These are phyloP conservation scores for Blastomyces parvus DNA, from an alignment of 2,329 filamentous ascomycete genomes.

Conservation along the genomic window DNA sequence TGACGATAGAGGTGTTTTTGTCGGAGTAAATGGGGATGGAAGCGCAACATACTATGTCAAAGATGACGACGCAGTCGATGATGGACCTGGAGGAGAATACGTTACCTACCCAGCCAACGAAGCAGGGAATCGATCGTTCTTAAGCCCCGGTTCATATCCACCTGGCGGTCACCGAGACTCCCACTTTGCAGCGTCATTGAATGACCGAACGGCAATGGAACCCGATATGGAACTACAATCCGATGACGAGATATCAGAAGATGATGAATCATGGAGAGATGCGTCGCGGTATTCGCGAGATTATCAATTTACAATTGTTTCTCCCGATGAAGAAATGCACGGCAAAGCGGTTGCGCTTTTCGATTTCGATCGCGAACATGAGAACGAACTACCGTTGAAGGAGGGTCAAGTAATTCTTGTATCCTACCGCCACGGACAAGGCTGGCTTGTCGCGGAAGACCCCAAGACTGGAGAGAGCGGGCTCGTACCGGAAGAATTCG, in stretches of 20 bases:
- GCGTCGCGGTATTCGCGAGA: constrained; percentile 78
- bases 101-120: constrained; percentile 66
- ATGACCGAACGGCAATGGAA: constrained; percentile 30
- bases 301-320: constrained; percentile 91
- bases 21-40: constrained; percentile 58
- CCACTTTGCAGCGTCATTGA: constrained; percentile 43
- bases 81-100: constrained; percentile 69
- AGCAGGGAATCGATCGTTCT: constrained; percentile 45
- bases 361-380: constrained; percentile 89
- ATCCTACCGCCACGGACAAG: constrained; percentile 89
- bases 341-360: constrained; percentile 93
- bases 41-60: constrained; percentile 66
- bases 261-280: constrained; percentile 48
- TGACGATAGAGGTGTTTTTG: constrained; percentile 56
- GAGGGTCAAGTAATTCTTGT: constrained; percentile 97
- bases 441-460: constrained; percentile 95
- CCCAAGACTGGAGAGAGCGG: constrained; percentile 89
- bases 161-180: constrained; percentile 43
- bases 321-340: constrained; percentile 94
- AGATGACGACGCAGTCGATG: constrained; percentile 52
- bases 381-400: constrained; percentile 84
- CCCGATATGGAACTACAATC: constrained; percentile 29
- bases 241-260: constrained; percentile 43
- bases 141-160: constrained; percentile 34
- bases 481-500: constrained; percentile 92